Base-by-base conservation (phyloP, 2,329 filamentous ascomycete genomes). In the Cercospora nicotianae region DNA sequence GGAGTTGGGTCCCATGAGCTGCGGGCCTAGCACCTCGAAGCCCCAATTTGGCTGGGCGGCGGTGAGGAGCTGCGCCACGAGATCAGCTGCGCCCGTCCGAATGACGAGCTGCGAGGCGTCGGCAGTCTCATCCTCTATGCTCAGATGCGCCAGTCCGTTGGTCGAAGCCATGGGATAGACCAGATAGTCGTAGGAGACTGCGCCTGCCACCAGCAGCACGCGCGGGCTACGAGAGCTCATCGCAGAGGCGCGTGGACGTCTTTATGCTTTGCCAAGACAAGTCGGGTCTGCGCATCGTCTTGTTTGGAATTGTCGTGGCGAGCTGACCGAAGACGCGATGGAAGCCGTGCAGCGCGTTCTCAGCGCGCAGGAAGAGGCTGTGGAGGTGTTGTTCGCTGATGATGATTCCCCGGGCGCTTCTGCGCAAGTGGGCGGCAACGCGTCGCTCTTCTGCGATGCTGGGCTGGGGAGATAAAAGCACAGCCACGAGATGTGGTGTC, bases 21-120 rank as follows among this genome's bases (percentile, higher is more conserved):
- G 60, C 20, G 76, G 76, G 13, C 73, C 73, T 23, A 74, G 30
- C 30, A 78, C 75, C 33, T 76, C 70, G 57, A 77, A 72, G 18
- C 70, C 74, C 70, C 73, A 76, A 65, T 73, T 65, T 59, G 75
- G 69, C 63, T 71, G 72, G 48, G 75, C 76, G 67, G 76, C 76
- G 70, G 75, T 74, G 69, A 78, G 75, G 42, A 78, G 69, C 71
- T 75, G 70, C 67, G 76, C 76, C 65, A 78, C 74, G 30, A 78
- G 70, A 64, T 75, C 73, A 58, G 76, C 76, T 67, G 66, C 72
- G 61, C 73, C 75, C 39, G 73, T 73, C 23, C 76, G 73, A 45
- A 78, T 73, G 60, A 75, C 73, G 20, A 78, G 72, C 63, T 72
- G 70, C 53, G 73, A 72, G 9, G 69, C 63, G 63, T 69, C 69